Base-by-base conservation (phyloP, 1,284 basidiomycete species). In the Trichosporon sp. region DNA sequence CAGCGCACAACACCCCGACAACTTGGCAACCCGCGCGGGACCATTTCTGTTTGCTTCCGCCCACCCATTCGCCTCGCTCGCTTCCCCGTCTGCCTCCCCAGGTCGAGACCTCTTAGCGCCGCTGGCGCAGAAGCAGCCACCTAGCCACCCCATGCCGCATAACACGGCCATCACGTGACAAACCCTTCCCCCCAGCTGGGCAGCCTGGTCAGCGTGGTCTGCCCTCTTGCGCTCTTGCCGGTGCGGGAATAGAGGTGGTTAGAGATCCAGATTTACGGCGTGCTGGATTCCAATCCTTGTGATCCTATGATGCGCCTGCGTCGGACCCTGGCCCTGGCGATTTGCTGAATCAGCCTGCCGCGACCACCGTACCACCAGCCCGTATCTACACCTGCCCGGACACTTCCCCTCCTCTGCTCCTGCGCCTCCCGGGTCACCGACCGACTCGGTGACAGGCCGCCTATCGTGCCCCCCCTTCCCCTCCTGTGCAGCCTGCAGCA, bases 391-490 rank as follows among this genome's bases (percentile, higher is more conserved):
- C 38, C 11, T 40, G 46, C 46, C 14, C 46, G 46, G 46, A 7
- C 16, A 48, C 16, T 48, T 19, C 46, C 46, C 46, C 6, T 48
- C 46, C 16, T 48, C 46, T 48, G 46, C 46, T n/a, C 46, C 38
- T 12, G 11, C 11, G 38, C 38, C 38, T 12, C 2, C 38, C 38
- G 38, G 38, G 10, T 3, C 38, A 2, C 46, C 3, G n/a, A 19
- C 46, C 19, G 19, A 48, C 46, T 48, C 46, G 46, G 46, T 48
- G 46, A 48, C 46, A 48, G 46, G 46, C 19, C 46, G 51, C 51
- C n/a, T 21, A 19, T 54, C 51, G 19, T 54, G n/a, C 51, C 51
- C 19, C 51, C 26, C n/a, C 19, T 10, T 1, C 19, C 8, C 51
- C 26, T 10, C 51, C 51, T 26, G 4, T n/a, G 14, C 43, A n/a